Evolutionary conservation across 202 grass and related monocot species (phyloP), one percentile per base, ranked within the genome.

Genomic region (Eragrostis tef): DNA sequence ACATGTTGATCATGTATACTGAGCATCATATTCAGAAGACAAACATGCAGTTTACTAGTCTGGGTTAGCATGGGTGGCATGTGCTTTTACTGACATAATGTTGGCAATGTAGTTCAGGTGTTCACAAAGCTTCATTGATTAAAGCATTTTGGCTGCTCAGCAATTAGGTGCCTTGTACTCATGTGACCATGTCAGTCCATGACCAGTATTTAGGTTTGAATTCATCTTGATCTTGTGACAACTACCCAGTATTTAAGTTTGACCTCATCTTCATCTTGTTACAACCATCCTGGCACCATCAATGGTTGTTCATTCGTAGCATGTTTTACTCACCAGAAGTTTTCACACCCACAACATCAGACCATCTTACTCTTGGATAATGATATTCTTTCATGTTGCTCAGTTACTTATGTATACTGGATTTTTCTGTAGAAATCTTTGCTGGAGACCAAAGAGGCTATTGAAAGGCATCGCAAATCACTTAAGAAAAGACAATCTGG

Each of bases 391-490:
- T 72, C 45, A 12, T 77, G 67, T 87, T 75, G 67, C 67, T 89
- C 49, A 85, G 46, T 79, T 79, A 36, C 71, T 85, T 20, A 67
- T 81, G 44, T 81, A 79, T 75, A 41, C 16, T 39, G 76, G 56
- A 80, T 62, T 54, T 84, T 86, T 85, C 47, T 88, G 67, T 81
- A 99, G 96, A 99, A 91, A 93, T 93, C 96, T 80, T 90, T 99
- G 59, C 72, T 99, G 75, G 96, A 99, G 81, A 93, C 87, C 57
- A 99, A 95, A 88, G 92, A 95, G 56, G 46, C 89, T 85, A 73
- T 99, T 85, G 96, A 99, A 79, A 91, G 96, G 64, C 90, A 99
- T 74, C 82, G 96, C 51, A 99, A 99, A 93, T 99, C 96, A 84
- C 85, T 99, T 75, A 99, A 89, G 77, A 99, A 99, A 88, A 87